Conservation (phyloP, 352 stramenopile species). For the Peronospora farinosa region DNA sequence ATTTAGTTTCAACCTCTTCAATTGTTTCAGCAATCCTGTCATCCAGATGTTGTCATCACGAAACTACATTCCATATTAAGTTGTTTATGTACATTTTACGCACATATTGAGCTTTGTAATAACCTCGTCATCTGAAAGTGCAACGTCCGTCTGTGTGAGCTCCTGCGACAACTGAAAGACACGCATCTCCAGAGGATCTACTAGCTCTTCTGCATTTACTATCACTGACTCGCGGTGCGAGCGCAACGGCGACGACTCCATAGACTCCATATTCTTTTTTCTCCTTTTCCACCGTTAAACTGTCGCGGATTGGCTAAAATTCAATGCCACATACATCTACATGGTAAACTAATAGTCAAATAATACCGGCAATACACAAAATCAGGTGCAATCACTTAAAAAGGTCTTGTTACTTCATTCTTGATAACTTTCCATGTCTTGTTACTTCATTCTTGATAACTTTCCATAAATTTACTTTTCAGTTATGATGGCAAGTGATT, state of each 20-base stretch:
- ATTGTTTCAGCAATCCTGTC: slow-evolving; percentile 68
- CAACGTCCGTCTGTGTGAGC: slow-evolving; percentile 37
- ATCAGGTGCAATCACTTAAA: too few species aligned
- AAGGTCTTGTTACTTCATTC: too few species aligned
- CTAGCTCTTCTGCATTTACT: slow-evolving; percentile 34
- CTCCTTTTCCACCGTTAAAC: too few species aligned
- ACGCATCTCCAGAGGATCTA: slow-evolving; percentile 52
- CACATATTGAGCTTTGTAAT: slow-evolving; percentile 74
- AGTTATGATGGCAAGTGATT: too few species aligned
- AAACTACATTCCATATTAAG: slow-evolving; percentile 7
- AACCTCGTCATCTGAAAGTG: slow-evolving; percentile 53
- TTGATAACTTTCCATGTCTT: too few species aligned
- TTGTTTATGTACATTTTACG: slow-evolving; percentile 14
- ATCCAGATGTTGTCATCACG: slow-evolving; percentile 3
- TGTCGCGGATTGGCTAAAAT: too few species aligned
- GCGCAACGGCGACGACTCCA: not conserved
- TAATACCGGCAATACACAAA: too few species aligned
- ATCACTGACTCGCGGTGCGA: slow-evolving; percentile 26
- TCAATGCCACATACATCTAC: too few species aligned
- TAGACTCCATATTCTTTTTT: too few species aligned
- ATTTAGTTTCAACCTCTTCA: slow-evolving; percentile 68
- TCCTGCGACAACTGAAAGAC: slow-evolving; percentile 65
- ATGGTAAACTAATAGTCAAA: too few species aligned
- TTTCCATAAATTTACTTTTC: too few species aligned
- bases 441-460: too few species aligned